Evolutionary conservation across 352 stramenopile species (phyloP).

Genomic region (Globisporangium parvum): DNA sequence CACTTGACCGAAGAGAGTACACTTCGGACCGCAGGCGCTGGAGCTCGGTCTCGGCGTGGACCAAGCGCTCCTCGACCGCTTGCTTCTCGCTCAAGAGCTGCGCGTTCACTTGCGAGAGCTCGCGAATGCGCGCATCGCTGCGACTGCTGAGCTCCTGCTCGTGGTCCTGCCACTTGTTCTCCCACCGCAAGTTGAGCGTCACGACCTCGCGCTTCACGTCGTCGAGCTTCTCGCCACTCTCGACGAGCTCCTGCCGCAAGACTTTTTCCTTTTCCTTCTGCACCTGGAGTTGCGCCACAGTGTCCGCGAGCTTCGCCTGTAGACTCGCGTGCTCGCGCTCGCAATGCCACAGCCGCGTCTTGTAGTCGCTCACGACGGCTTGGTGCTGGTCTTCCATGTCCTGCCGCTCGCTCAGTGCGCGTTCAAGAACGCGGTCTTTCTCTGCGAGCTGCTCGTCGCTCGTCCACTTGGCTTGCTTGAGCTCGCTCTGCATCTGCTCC

Average conservation of each 20-base stretch:
- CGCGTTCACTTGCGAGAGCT: conserved; percentile 54
- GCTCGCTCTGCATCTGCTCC: conserved; percentile 40
- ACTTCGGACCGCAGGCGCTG: conserved; percentile 50
- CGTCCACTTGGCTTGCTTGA: conserved; percentile 63
- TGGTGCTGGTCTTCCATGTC: conserved; percentile 55
- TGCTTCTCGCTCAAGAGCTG: conserved; percentile 51
- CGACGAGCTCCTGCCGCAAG: conserved; percentile 43
- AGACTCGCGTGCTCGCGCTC: conserved; percentile 37
- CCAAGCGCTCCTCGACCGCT: conserved; percentile 42
- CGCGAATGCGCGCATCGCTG: conserved; percentile 40
- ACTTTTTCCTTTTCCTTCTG: conserved; percentile 62
- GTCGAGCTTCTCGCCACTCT: conserved; percentile 53
- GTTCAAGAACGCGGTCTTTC: conserved; percentile 55
- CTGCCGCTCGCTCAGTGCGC: conserved; percentile 36
- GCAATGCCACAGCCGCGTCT: conserved; percentile 43
- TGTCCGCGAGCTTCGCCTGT: conserved; percentile 48
- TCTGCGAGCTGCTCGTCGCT: conserved; percentile 50
- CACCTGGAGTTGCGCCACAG: conserved; percentile 31
- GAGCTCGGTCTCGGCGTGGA: conserved; percentile 58
- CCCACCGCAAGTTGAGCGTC: conserved; percentile 55
- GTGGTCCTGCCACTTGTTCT: conserved; percentile 61
- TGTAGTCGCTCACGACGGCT: conserved; percentile 28
- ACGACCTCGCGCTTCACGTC: conserved; percentile 59
- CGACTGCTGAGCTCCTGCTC: conserved; percentile 43
- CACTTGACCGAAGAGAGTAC: conserved; percentile 32